A percentile compares a stretch with the other conserved stretches of the same genome.
phyloP scores from a whole-genome alignment of 1,284 basidiomycete genomes.

The Sporisorium graminicola region DNA sequence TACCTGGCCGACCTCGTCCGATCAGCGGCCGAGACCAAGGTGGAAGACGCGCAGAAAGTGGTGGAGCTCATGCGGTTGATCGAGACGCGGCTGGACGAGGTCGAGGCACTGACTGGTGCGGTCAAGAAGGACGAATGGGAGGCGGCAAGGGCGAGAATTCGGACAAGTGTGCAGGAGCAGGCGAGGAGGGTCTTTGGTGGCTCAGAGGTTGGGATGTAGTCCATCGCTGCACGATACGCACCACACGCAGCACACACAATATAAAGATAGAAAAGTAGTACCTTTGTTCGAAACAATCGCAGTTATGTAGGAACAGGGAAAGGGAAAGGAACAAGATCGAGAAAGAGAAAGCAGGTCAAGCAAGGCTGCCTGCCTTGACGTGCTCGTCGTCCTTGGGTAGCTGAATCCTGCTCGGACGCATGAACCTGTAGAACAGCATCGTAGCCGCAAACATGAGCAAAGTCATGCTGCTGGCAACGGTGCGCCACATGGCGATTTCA shows the following conservation, averaged over 20 bases:
- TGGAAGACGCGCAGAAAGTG: slow-evolving; percentile 34
- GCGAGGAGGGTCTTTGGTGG: slow-evolving; percentile 18
- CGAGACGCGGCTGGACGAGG: background rate
- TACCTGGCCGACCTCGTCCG: slow-evolving; percentile 30
- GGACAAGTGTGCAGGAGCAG: slow-evolving; percentile 10
- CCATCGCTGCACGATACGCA: too few species aligned
- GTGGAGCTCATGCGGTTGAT: slow-evolving; percentile 19
- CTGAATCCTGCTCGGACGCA: background rate
- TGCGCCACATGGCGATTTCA: background rate
- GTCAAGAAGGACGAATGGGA: slow-evolving; percentile 22
- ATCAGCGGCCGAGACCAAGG: background rate
- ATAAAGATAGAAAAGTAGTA: too few species aligned
- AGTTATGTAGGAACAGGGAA: too few species aligned
- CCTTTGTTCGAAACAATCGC: too few species aligned
- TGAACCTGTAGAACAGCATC: background rate
- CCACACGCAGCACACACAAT: background rate
- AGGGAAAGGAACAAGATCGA: background rate
- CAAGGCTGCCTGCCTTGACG: background rate
- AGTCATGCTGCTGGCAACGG: background rate
- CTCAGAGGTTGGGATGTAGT: slow-evolving; percentile 9
- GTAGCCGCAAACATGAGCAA: background rate
- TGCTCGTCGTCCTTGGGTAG: background rate
- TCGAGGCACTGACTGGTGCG: background rate
- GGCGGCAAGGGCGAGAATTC: slow-evolving; percentile 14
- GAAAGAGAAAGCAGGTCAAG: background rate